These are phyloP conservation scores for Blyttiomyces sp. DNA, from an alignment of 371 early-diverging fungal species.

Conservation along the genomic window DNA sequence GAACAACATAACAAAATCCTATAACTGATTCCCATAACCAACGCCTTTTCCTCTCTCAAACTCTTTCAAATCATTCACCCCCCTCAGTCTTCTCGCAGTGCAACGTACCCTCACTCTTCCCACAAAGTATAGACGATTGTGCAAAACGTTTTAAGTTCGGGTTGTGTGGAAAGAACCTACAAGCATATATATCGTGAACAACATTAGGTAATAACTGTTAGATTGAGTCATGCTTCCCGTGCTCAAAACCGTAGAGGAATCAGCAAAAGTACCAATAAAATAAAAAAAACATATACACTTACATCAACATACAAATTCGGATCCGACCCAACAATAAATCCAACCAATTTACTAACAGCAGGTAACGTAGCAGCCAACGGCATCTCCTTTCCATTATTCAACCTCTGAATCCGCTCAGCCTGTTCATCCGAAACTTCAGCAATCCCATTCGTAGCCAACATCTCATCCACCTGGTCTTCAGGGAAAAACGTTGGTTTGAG, in stretches of 20 bases:
- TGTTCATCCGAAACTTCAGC: too few relatives aligned
- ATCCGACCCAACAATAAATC: constrained; percentile 74
- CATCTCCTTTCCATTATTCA: constrained; percentile 31
- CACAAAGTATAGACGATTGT: constrained; percentile 39
- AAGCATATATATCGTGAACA: background rate
- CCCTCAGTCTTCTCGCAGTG: too few relatives aligned
- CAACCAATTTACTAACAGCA: constrained; percentile 69
- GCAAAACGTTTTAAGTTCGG: constrained; percentile 37
- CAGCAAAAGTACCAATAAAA: too few relatives aligned
- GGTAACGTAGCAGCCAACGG: constrained; percentile 77
- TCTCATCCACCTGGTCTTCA: constrained; percentile 1
- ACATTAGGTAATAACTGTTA: background rate
- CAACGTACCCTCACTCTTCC: too few relatives aligned
- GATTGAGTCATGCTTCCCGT: background rate
- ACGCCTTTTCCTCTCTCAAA: too few relatives aligned
- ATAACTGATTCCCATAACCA: too few relatives aligned
- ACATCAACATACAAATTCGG: constrained; percentile 80
- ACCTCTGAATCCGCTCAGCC: too few relatives aligned
- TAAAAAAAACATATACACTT: background rate
- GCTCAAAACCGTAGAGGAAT: too few relatives aligned
- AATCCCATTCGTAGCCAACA: background rate
- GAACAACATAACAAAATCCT: too few relatives aligned
- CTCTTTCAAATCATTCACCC: too few relatives aligned
- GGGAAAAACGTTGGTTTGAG: constrained; percentile 26
- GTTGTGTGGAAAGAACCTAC: constrained; percentile 26